Percentiles rank a stretch among this genome's conserved stretches.
These are phyloP conservation scores for Mycothermus thermophilus DNA, from an alignment of 495 filamentous ascomycete species.

Conservation along the genomic window DNA sequence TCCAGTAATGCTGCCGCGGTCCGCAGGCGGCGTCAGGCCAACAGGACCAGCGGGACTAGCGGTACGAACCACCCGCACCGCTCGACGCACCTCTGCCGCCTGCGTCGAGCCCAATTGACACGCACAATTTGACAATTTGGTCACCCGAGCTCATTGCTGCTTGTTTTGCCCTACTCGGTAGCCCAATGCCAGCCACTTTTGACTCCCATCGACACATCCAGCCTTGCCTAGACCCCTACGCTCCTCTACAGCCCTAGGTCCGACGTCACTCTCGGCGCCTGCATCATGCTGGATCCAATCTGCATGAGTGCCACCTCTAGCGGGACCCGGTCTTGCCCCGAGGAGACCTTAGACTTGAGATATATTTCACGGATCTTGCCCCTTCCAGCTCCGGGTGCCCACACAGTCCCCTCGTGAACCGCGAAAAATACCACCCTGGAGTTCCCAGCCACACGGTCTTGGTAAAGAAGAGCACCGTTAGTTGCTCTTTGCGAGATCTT, in stretches of 20 bases:
- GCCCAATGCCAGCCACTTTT: constrained; percentile 12
- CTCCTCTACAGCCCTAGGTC: background rate
- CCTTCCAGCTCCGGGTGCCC: no score
- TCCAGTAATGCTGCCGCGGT: constrained; percentile 8
- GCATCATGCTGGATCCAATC: no score
- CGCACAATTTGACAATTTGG: constrained; percentile 11
- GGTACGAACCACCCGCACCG: constrained; percentile 2
- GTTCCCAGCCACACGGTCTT: no score
- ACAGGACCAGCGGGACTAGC: background rate
- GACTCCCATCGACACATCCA: background rate
- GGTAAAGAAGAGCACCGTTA: constrained; percentile 2
- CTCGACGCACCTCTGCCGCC: constrained; percentile 2
- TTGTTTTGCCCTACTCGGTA: constrained; percentile 3
- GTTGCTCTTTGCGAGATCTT: background rate
- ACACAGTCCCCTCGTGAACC: no score
- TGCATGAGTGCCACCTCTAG: constrained; percentile 4
- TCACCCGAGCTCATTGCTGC: constrained; percentile 2
- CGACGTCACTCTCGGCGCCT: background rate
- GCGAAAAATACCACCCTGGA: no score
- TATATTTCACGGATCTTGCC: no score
- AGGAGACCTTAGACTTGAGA: no score
- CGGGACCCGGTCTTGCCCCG: background rate
- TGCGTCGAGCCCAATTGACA: constrained; percentile 16
- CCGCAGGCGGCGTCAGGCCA: constrained; percentile 11
- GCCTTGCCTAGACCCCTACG: no score